Evolutionary conservation across 768 basidiomycete genomes (phyloP).

Genomic region (Pisolithus albus): DNA sequence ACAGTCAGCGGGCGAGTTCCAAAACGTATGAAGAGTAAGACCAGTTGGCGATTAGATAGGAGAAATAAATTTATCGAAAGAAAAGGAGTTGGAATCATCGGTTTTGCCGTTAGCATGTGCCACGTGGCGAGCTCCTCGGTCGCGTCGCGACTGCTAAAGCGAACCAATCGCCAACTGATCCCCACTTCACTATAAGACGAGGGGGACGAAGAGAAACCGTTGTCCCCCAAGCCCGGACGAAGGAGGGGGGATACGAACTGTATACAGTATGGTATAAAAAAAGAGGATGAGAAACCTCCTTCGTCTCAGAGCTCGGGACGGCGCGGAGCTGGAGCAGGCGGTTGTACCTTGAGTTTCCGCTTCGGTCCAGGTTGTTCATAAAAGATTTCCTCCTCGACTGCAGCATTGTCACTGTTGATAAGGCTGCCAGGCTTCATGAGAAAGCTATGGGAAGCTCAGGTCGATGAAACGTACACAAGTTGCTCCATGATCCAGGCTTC

Average conservation of each 20-base stretch:
- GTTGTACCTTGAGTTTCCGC: constrained; percentile 88
- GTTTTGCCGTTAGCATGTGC: constrained; percentile 23
- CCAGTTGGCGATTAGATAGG: constrained; percentile 29
- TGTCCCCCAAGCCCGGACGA: constrained; percentile 90
- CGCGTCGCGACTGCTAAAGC: constrained; percentile 29
- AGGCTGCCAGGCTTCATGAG: constrained; percentile 35
- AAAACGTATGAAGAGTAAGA: constrained; percentile 28
- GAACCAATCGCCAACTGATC: constrained; percentile 28
- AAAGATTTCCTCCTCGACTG: constrained; percentile 73
- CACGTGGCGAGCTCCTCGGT: constrained; percentile 17
- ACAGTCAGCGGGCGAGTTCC: constrained; percentile 29
- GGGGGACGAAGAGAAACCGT: constrained; percentile 74
- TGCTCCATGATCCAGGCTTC: constrained; percentile 93
- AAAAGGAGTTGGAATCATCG: constrained; percentile 23
- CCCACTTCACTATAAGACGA: constrained; percentile 44
- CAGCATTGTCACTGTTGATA: constrained; percentile 61
- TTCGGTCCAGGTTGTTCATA: constrained; percentile 65
- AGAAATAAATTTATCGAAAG: constrained; percentile 10
- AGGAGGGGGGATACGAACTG: constrained; percentile 76
- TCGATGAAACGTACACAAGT: constrained; percentile 56
- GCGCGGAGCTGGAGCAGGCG: constrained; percentile 68
- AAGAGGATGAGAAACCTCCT: constrained; percentile 52
- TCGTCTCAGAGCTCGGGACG: constrained; percentile 94
- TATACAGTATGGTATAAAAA: constrained; percentile 43
- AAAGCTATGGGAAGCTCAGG: background rate